Base-by-base conservation (phyloP, 2,329 filamentous ascomycete species). In the Botryotinia narcissicola region DNA sequence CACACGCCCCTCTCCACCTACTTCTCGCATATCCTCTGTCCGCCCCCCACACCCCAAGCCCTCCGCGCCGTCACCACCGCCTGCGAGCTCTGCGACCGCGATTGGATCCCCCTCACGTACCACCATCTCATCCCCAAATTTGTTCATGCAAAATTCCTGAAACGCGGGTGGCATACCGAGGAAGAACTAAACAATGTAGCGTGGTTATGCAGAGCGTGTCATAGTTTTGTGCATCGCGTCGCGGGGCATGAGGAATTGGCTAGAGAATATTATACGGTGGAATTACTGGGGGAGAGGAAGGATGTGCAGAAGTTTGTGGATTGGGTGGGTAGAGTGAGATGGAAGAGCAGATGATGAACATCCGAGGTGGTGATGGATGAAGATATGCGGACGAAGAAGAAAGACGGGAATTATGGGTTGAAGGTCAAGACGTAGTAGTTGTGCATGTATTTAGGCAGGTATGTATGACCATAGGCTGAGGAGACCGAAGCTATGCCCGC, bases 201-300 rank as follows among this genome's bases (percentile, higher is more conserved):
- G 20, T 97, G 93, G 93, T 82, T 97, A 77, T 97, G 94, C 82
- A 86, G 93, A 68, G 92, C 93, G 3, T 97, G 94, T 79, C 94
- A 97, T 84, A 89, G 87, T 60, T 94, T 93, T 80, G 93, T 97
- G 80, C 94, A 97, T 84, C 84, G 89, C 57, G 88, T 94, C 79
- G 91, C 89, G 48, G 86, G 83, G 7, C 93, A 96, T 80, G 93
- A 97, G 85, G 92, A 92, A 78, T 83, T 97, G 77, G 94, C 93
- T 22, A 86, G 87, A 77, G 84, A 90, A 71, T 94, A 87, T 80
- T 93, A 90, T 82, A 95, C 90, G 0, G 88, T 96, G 10, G 93
- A 95, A 72, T 82, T 87, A 77, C 84, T 97, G 75, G 80, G 91
- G 80, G 88, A 86, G 78, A 88, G 92, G 81, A 90, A 93, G 59